Evolutionary conservation across 108 stramenopile species (phyloP).

Genomic region (Nitzschia inconspicua): DNA sequence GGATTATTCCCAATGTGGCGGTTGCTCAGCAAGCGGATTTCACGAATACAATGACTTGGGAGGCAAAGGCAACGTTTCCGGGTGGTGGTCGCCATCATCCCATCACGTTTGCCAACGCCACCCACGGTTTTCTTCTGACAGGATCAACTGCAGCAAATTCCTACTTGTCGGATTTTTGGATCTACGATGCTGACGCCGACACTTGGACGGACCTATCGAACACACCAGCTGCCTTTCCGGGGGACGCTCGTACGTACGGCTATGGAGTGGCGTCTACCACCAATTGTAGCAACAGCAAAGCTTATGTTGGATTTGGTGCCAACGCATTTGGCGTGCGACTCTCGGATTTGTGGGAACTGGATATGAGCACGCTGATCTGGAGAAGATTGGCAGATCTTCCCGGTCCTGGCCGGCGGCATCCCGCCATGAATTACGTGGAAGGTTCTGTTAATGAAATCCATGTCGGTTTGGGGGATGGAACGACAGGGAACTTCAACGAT

Average conservation of each 20-base stretch:
- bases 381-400: slow-evolving; percentile 14
- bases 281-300: slow-evolving; percentile 18
- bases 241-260: slow-evolving; percentile 11
- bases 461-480: slow-evolving; percentile 32
- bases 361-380: slow-evolving; percentile 32
- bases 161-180: slow-evolving; percentile 13
- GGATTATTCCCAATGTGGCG: too few species aligned
- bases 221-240: slow-evolving; percentile 1
- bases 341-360: slow-evolving; percentile 24
- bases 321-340: neutral
- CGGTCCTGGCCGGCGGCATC: slow-evolving; percentile 24
- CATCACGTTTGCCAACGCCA: slow-evolving; percentile 34
- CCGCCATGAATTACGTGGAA: slow-evolving; percentile 21
- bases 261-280: slow-evolving; percentile 23
- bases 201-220: slow-evolving; percentile 16
- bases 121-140: slow-evolving; percentile 27
- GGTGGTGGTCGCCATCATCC: slow-evolving; percentile 30
- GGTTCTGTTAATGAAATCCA: slow-evolving; percentile 17
- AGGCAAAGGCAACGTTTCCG: neutral
- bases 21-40: too few species aligned
- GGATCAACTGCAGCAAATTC: slow-evolving; percentile 10
- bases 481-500: slow-evolving; percentile 26
- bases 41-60: too few species aligned
- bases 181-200: slow-evolving; percentile 19
- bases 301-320: slow-evolving; percentile 28